phyloP scores from a whole-genome alignment of 768 basidiomycete species.

The Pulveroboletus sp. region DNA sequence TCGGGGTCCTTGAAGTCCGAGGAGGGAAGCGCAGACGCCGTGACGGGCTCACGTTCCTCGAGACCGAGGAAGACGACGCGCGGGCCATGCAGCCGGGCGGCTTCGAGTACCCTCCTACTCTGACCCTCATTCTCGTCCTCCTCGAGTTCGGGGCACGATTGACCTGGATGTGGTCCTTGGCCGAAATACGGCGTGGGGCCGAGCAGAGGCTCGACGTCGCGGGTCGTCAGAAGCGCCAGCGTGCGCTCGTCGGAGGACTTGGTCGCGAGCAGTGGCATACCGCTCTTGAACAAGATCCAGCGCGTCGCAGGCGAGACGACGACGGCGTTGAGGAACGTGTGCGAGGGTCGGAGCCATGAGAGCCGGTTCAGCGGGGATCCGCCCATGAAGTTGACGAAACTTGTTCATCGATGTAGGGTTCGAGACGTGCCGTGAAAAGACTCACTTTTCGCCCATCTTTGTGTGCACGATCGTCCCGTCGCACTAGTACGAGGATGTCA shows the following conservation, averaged over 20 bases:
- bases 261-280: constrained; percentile 61
- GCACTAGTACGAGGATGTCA: too few species aligned
- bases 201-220: constrained; percentile 60
- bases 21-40: constrained; percentile 53
- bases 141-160: too few species aligned
- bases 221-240: constrained; percentile 55
- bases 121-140: too few species aligned
- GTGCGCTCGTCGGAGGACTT: constrained; percentile 30
- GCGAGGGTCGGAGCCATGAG: constrained; percentile 75
- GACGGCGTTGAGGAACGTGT: constrained; percentile 71
- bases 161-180: constrained; percentile 50
- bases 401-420: constrained; percentile 7
- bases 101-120: constrained; percentile 49
- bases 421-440: constrained; percentile 1
- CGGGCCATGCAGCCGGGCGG: constrained; percentile 54
- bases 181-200: constrained; percentile 68
- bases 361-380: constrained; percentile 78
- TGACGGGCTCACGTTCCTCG: constrained; percentile 50
- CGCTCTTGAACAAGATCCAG: constrained; percentile 77
- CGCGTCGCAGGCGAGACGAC: constrained; percentile 53
- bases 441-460: constrained; percentile 33
- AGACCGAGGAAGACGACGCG: constrained; percentile 79
- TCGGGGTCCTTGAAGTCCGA: constrained; percentile 60
- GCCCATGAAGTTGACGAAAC: constrained; percentile 48
- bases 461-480: too few species aligned